Base-by-base conservation (phyloP, 306 rosid species). In the Boehmeria nivea region DNA sequence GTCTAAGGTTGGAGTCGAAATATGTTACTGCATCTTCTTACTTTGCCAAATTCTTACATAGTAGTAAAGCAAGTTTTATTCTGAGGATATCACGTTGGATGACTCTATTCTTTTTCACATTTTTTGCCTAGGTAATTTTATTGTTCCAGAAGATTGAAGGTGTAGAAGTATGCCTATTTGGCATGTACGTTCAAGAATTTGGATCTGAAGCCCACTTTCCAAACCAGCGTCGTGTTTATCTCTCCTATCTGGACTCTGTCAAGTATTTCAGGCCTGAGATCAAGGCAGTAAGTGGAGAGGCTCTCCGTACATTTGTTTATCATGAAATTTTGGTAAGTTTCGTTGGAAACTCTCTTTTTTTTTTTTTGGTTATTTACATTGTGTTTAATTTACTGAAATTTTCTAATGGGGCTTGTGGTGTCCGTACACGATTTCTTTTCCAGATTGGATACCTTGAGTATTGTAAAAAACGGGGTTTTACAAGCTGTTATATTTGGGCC, bases 171-270 rank as follows among this genome's bases (percentile, higher is more conserved):
- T 93, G 96, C 78, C 78, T 93, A 26, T 93, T 93, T 56, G 99
- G 99, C 84, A 87, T 93, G 99, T 93, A 87, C 52, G 99, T 93
- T 53, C 99, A 93, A 77, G 99, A 93, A 75, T 93, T 93, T 83
- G 96, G 96, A 71, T 75, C 99, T 17, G 96, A 93, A 74, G 52
- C 76, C 27, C 89, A 85, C 28, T 85, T 82, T 64, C 99, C 99
- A 27, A 93, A 93, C 63, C 96, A 87, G 76, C 99, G 99, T 2
- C 88, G 99, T 43, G 99, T 87, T 16, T 87, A 93, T 81, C 89
- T 93, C 54, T 93, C 99, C 14, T 93, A 93, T 76, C 74, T 93
- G 54, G 99, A 93, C 55, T 93, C 99, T 37, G 96, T 93, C 22
- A 93, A 93, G 95, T 93, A 93, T 72, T 93, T 93, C 65, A 79